phyloP scores from a whole-genome alignment of 495 filamentous ascomycete genomes.

The Lichina pygmaea region DNA sequence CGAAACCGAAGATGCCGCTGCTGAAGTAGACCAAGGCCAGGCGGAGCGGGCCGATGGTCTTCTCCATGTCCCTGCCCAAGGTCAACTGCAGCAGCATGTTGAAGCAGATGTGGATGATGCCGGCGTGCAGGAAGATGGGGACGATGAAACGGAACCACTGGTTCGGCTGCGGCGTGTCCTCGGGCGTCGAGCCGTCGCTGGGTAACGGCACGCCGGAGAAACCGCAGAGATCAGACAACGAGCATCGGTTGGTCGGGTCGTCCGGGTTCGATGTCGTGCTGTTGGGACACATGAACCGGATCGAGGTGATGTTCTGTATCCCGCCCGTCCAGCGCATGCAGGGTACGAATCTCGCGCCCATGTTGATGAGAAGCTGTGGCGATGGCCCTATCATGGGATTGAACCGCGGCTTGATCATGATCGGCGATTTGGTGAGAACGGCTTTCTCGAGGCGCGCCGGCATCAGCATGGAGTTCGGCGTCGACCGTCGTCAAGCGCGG shows the following conservation, averaged over 20 bases:
- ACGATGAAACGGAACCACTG: slow-evolving; percentile 94
- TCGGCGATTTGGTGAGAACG: slow-evolving; percentile 42
- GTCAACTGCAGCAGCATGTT: slow-evolving; percentile 78
- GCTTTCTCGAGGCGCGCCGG: slow-evolving; percentile 8
- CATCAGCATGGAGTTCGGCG: not conserved
- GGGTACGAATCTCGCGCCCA: slow-evolving; percentile 78
- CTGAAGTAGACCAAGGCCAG: slow-evolving; percentile 73
- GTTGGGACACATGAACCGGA: slow-evolving; percentile 52
- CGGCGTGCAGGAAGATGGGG: slow-evolving; percentile 87
- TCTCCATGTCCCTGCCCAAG: slow-evolving; percentile 75
- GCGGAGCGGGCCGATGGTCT: slow-evolving; percentile 56
- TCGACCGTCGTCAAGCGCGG: not conserved
- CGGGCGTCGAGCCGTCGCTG: slow-evolving; percentile 11
- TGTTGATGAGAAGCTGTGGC: slow-evolving; percentile 71
- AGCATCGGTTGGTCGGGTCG: slow-evolving; percentile 25
- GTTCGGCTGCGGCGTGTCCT: slow-evolving; percentile 34
- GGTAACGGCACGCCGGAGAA: slow-evolving; percentile 48
- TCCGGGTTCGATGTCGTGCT: slow-evolving; percentile 25
- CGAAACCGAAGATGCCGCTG: slow-evolving; percentile 86
- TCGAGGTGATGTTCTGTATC: slow-evolving; percentile 27
- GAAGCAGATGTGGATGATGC: slow-evolving; percentile 81
- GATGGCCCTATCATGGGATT: slow-evolving; percentile 96
- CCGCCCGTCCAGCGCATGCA: slow-evolving; percentile 71
- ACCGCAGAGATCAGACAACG: slow-evolving; percentile 55
- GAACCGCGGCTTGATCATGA: slow-evolving; percentile 61